phyloP scores from a whole-genome alignment of 179 eudicot genomes.

The Nepenthes alata region DNA sequence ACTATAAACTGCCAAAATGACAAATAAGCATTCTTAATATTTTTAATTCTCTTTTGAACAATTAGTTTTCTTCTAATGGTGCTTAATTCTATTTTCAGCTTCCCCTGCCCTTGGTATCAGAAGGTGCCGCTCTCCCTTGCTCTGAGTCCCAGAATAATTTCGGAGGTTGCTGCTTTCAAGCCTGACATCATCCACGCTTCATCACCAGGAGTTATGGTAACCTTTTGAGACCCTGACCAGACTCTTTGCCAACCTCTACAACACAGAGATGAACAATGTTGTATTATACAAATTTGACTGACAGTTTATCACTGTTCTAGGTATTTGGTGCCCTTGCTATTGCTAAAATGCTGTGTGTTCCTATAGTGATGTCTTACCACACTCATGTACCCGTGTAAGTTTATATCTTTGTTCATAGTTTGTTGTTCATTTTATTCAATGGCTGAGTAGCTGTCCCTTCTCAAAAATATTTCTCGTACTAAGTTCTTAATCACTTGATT shows the following conservation, averaged over 20 bases:
- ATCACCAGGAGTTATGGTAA: conserved; percentile 90
- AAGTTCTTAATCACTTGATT: neutral
- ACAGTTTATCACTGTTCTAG: conserved; percentile 22
- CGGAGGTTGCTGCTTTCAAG: conserved; percentile 76
- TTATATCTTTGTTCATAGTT: neutral
- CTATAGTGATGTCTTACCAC: conserved; percentile 94
- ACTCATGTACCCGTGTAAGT: conserved; percentile 98
- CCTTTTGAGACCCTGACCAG: conserved; percentile 1
- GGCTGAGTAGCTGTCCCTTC: neutral
- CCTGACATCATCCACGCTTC: conserved; percentile 93
- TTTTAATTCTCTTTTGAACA: neutral
- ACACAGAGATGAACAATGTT: neutral
- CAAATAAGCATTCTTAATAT: neutral
- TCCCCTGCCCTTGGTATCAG: conserved; percentile 84
- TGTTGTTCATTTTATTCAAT: too few relatives aligned
- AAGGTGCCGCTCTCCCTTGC: conserved; percentile 95
- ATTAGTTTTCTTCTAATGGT: neutral
- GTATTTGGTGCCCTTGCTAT: conserved; percentile 90
- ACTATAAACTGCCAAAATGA: too few relatives aligned
- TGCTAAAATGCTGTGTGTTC: conserved; percentile 73
- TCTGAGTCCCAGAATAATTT: conserved; percentile 89
- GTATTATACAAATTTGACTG: neutral
- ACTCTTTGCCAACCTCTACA: neutral
- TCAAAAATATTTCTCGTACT: too few relatives aligned
- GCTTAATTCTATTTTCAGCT: conserved; percentile 40